These are phyloP conservation scores for Solanum verrucosum DNA, from an alignment of 257 asterid genomes.

Conservation along the genomic window DNA sequence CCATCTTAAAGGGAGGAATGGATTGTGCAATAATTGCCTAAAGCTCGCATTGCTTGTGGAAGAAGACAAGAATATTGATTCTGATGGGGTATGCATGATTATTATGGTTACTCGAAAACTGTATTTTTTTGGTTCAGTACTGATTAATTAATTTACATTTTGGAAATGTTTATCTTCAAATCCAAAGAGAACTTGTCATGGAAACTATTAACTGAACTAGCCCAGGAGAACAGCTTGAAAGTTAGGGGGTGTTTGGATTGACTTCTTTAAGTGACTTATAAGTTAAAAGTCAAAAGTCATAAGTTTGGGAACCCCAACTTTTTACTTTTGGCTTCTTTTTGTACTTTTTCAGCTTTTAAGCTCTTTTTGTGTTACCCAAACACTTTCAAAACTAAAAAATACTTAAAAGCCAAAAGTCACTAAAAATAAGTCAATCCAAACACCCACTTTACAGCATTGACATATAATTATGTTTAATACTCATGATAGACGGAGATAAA, in stretches of 20 bases:
- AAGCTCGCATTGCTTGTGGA: conserved; percentile 59
- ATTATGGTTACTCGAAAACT: background rate
- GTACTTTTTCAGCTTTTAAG: background rate
- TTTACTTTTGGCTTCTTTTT: background rate
- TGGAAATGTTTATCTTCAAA: background rate
- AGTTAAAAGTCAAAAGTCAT: background rate
- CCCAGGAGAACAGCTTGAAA: background rate
- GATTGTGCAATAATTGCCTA: conserved; percentile 71
- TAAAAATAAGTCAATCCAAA: background rate
- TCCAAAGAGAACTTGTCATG: background rate
- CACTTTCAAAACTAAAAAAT: background rate
- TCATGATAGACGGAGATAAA: background rate
- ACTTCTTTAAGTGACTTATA: background rate
- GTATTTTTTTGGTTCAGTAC: background rate
- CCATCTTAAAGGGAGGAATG: conserved; percentile 42
- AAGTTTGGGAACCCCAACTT: background rate
- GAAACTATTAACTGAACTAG: background rate
- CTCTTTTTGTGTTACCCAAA: background rate
- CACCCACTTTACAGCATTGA: background rate
- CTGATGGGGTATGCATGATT: conserved; percentile 71
- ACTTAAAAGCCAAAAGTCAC: background rate
- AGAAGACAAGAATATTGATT: conserved; percentile 39
- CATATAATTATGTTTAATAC: background rate
- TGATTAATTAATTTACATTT: background rate
- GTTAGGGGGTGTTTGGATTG: background rate